Evolutionary conservation across 805 yeast species (phyloP).

Genomic region (Blastobotrys terrestris): DNA sequence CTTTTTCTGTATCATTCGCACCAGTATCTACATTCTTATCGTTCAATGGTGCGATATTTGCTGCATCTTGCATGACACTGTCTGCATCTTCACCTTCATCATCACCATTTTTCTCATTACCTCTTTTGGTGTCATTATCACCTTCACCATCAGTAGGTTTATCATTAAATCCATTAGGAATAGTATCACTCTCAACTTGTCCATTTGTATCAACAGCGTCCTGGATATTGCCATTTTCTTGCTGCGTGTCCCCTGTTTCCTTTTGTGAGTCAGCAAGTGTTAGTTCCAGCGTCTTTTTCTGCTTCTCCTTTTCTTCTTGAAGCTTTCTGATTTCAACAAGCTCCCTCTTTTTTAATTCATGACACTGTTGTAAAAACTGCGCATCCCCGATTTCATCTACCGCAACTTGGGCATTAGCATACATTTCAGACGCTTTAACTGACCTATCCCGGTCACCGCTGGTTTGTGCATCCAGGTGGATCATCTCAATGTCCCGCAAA

Average conservation of each 20-base stretch:
- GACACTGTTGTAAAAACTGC: slow-evolving; percentile 70
- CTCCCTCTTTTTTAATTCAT: slow-evolving; percentile 53
- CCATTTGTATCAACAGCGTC: background rate
- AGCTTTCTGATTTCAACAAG: slow-evolving; percentile 16
- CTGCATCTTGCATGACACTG: background rate
- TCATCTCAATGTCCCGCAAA: slow-evolving; percentile 75
- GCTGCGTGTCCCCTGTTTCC: slow-evolving; percentile 9
- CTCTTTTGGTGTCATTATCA: no score
- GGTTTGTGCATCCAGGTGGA: slow-evolving; percentile 67
- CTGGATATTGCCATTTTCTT: background rate
- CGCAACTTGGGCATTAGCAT: slow-evolving; percentile 92
- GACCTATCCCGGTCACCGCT: slow-evolving; percentile 79
- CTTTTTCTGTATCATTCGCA: background rate
- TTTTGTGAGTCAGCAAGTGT: slow-evolving; percentile 6
- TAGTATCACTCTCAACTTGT: background rate
- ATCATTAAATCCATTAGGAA: background rate
- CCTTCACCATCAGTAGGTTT: background rate
- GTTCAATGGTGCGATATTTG: background rate
- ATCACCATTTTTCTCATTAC: background rate
- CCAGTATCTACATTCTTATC: background rate
- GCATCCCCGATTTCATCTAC: slow-evolving; percentile 76
- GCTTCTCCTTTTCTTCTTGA: slow-evolving; percentile 2
- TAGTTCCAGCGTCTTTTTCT: slow-evolving; percentile 3
- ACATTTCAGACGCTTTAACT: slow-evolving; percentile 84
- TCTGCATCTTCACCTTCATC: background rate